These are phyloP conservation scores for Penicillium bovifimosum DNA, from an alignment of 495 filamentous ascomycete species.

Conservation along the genomic window DNA sequence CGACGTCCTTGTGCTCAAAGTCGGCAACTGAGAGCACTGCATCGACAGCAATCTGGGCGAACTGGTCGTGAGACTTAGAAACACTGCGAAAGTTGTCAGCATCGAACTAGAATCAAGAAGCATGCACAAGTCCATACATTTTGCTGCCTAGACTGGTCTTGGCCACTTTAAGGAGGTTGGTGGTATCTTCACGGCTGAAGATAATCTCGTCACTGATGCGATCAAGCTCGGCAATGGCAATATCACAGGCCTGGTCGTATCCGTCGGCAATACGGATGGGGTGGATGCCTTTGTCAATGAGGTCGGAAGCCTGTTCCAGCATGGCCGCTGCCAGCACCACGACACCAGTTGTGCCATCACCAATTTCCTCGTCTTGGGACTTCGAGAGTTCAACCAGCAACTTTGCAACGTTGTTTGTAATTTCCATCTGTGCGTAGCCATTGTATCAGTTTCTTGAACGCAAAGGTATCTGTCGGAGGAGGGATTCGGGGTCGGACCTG, in stretches of 20 bases:
- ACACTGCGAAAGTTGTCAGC: slow-evolving; percentile 50
- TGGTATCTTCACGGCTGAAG: slow-evolving; percentile 70
- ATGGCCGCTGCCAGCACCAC: slow-evolving; percentile 94
- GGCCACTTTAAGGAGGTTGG: slow-evolving; percentile 87
- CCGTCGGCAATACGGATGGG: slow-evolving; percentile 97
- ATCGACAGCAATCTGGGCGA: slow-evolving; percentile 94
- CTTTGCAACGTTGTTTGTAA: slow-evolving; percentile 97
- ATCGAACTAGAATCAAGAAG: not conserved
- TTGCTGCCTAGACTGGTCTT: slow-evolving; percentile 97
- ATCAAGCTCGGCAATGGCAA: slow-evolving; percentile 87
- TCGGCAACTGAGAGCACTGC: slow-evolving; percentile 96
- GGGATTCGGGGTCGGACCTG: slow-evolving; percentile 50
- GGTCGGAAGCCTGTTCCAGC: slow-evolving; percentile 92
- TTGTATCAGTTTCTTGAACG: slow-evolving; percentile 15
- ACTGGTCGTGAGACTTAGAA: slow-evolving; percentile 97
- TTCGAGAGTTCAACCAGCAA: slow-evolving; percentile 96
- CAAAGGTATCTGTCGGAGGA: not conserved
- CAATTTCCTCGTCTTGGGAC: slow-evolving; percentile 98
- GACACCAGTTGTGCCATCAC: slow-evolving; percentile 96
- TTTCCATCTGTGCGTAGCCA: slow-evolving; percentile 70
- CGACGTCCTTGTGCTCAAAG: slow-evolving; percentile 92
- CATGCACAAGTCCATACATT: slow-evolving; percentile 49
- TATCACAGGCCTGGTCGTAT: slow-evolving; percentile 95
- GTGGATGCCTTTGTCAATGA: slow-evolving; percentile 99
- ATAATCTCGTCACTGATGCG: slow-evolving; percentile 85